These are phyloP conservation scores for Lenzites betulinus DNA, from an alignment of 768 basidiomycete genomes.

Conservation along the genomic window DNA sequence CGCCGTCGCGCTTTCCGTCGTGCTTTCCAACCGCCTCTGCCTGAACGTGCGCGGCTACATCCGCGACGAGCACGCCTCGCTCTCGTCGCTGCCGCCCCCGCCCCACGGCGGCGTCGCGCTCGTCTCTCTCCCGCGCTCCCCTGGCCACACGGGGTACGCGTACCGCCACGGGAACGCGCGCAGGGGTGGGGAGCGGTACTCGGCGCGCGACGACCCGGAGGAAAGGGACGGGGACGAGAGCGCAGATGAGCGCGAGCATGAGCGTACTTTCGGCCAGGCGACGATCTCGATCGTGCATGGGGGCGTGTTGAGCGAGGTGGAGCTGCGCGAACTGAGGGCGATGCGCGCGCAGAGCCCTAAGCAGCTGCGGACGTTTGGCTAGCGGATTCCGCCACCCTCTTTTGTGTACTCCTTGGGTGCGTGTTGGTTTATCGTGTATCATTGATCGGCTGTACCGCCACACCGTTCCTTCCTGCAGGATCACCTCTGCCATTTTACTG, in stretches of 20 bases:
- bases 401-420: too few species aligned
- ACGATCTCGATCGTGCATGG: conserved; percentile 15
- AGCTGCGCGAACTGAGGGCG: conserved; percentile 38
- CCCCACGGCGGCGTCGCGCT: neutral
- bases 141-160: neutral
- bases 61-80: conserved; percentile 7
- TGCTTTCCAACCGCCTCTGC: conserved; percentile 56
- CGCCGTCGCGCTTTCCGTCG: conserved; percentile 58
- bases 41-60: conserved; percentile 50
- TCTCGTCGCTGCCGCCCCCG: neutral
- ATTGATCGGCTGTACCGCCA: too few species aligned
- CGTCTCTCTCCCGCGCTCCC: neutral
- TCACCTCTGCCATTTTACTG: too few species aligned
- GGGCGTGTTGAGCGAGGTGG: conserved; percentile 31
- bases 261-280: neutral
- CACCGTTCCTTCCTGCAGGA: too few species aligned
- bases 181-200: too few species aligned
- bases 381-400: neutral
- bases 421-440: too few species aligned
- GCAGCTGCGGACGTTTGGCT: conserved; percentile 10
- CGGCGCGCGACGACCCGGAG: neutral
- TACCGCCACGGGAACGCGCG: neutral
- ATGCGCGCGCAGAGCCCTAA: conserved; percentile 30
- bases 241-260: neutral
- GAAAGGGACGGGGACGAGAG: neutral